These are phyloP conservation scores for Boletus rufocinnamomeus DNA, from an alignment of 768 basidiomycete species.

Conservation along the genomic window DNA sequence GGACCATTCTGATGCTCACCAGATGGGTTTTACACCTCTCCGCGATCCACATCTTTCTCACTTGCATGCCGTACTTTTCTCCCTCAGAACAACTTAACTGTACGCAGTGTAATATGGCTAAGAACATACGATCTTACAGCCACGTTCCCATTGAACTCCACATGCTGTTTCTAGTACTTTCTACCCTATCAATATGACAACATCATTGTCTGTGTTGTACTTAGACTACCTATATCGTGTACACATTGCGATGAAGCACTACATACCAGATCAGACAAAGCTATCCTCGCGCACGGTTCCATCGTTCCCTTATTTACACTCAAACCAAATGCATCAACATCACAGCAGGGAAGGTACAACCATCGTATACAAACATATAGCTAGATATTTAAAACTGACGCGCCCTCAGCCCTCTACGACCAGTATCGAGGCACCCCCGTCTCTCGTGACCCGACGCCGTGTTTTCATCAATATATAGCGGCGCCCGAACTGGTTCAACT, in stretches of 20 bases:
- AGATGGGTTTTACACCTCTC: slow-evolving; percentile 2
- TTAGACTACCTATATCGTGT: slow-evolving; percentile 10
- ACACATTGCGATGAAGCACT: background rate
- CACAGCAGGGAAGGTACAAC: background rate
- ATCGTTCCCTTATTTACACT: background rate
- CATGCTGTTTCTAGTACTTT: slow-evolving; percentile 20
- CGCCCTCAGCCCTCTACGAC: slow-evolving; percentile 25
- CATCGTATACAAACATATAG: background rate
- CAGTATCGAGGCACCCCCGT: slow-evolving; percentile 66
- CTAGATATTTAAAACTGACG: background rate
- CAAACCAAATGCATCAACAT: background rate
- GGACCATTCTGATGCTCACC: slow-evolving; percentile 1
- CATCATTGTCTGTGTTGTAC: slow-evolving; percentile 17
- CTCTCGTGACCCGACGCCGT: slow-evolving; percentile 57
- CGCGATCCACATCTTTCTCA: slow-evolving; percentile 16
- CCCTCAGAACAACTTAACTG: slow-evolving; percentile 5
- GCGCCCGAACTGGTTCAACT: slow-evolving; percentile 54
- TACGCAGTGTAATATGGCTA: slow-evolving; percentile 15
- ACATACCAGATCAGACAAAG: background rate
- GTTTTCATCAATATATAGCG: slow-evolving; percentile 63
- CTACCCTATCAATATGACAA: slow-evolving; percentile 16
- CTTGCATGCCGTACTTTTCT: slow-evolving; percentile 16
- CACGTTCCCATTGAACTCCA: slow-evolving; percentile 12
- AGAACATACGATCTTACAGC: slow-evolving; percentile 16
- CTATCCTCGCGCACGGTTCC: background rate